phyloP scores from a whole-genome alignment of 169 alveolate species.

The Eimeria tenella region DNA sequence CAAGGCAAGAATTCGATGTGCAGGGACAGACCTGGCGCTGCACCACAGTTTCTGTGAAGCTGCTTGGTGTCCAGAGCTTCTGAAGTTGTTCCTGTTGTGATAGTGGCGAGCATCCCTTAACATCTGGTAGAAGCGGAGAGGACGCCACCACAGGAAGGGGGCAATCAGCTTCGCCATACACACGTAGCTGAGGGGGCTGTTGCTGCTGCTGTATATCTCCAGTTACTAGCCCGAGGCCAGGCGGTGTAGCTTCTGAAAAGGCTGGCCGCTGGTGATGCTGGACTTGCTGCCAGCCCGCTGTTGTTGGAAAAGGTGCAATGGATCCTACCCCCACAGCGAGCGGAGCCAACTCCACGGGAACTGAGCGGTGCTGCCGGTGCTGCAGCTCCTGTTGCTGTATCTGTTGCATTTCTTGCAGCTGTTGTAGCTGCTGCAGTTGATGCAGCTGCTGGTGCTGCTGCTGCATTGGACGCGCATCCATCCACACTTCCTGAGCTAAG shows the following conservation, averaged over 20 bases:
- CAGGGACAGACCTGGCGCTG: slow-evolving; percentile 34
- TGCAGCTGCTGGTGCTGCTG: slow-evolving; percentile 59
- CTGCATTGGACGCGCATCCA: slow-evolving; percentile 41
- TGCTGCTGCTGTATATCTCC: slow-evolving; percentile 42
- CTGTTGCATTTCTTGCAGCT: slow-evolving; percentile 47
- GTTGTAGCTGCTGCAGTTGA: slow-evolving; percentile 28
- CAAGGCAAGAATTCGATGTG: background rate
- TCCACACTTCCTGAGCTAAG: slow-evolving; percentile 57
- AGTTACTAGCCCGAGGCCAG: slow-evolving; percentile 16
- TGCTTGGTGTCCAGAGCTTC: slow-evolving; percentile 34
- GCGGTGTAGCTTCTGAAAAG: background rate
- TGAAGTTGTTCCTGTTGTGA: slow-evolving; percentile 9
- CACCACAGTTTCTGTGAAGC: slow-evolving; percentile 17
- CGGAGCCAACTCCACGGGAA: background rate
- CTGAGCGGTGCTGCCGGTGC: slow-evolving; percentile 29
- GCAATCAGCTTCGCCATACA: slow-evolving; percentile 46
- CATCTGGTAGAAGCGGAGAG: background rate
- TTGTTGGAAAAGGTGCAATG: background rate
- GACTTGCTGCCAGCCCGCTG: slow-evolving; percentile 4
- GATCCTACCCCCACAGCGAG: slow-evolving; percentile 27
- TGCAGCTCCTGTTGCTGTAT: slow-evolving; percentile 17
- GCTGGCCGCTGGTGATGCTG: slow-evolving; percentile 4
- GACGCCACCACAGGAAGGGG: background rate
- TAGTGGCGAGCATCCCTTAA: slow-evolving; percentile 17
- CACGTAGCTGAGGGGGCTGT: background rate